These are phyloP conservation scores for Hypoxylon rubiginosum DNA, from an alignment of 2,329 filamentous ascomycete genomes.

Conservation along the genomic window DNA sequence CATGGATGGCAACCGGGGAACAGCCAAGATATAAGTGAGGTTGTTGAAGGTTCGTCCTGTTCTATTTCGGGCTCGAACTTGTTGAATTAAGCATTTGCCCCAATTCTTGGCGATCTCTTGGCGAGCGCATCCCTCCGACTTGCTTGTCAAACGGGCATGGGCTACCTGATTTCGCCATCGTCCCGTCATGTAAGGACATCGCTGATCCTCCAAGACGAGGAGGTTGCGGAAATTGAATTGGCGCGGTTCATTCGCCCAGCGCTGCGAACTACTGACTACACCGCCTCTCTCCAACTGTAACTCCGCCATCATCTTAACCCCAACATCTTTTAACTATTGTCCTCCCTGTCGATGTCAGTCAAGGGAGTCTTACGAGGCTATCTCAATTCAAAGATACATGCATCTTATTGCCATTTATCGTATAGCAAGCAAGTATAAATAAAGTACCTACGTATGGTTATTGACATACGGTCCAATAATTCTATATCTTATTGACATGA, in stretches of 20 bases:
- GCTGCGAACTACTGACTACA: neutral
- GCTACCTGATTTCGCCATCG: conserved; percentile 28
- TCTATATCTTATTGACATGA: neutral
- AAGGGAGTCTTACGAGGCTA: neutral
- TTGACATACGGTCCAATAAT: no score
- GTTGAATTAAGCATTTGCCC: conserved; percentile 48
- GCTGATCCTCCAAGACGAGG: conserved; percentile 1
- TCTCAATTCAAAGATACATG: neutral
- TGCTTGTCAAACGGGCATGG: conserved; percentile 21
- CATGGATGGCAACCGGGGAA: neutral
- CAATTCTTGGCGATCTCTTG: conserved; percentile 53
- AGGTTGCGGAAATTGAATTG: neutral
- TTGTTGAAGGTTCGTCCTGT: conserved; percentile 9
- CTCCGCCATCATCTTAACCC: neutral
- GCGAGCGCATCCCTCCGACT: conserved; percentile 31
- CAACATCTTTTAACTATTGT: neutral
- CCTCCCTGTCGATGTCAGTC: neutral
- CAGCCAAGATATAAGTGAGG: conserved; percentile 4
- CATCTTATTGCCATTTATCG: no score
- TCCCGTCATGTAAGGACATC: conserved; percentile 6
- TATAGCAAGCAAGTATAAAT: neutral
- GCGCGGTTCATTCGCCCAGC: neutral
- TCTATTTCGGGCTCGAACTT: conserved; percentile 24
- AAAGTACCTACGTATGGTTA: no score
- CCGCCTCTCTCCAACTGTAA: neutral